A percentile compares a stretch with the other conserved stretches of the same genome.
These are phyloP conservation scores for Ceratobasidium sp. DNA, from an alignment of 1,284 basidiomycete genomes.

Conservation along the genomic window DNA sequence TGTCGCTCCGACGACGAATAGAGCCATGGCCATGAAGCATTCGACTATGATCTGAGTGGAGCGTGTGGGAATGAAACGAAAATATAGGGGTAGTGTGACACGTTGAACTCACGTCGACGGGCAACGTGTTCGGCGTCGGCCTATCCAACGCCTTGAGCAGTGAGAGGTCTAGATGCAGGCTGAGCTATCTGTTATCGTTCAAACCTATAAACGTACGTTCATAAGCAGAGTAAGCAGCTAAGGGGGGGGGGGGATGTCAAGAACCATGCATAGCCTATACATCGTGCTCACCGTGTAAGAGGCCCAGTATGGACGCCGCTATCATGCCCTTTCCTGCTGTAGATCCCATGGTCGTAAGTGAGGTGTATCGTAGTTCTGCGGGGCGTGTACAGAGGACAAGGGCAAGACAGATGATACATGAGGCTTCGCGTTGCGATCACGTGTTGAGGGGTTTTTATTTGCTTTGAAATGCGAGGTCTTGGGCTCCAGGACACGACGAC, in stretches of 20 bases:
- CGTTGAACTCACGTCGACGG: constrained; percentile 64
- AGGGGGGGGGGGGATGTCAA: not conserved
- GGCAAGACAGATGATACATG: constrained; percentile 27
- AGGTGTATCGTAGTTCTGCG: not conserved
- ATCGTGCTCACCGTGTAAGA: constrained; percentile 33
- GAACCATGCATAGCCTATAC: not conserved
- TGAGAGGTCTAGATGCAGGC: constrained; percentile 66
- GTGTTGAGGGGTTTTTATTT: constrained; percentile 40
- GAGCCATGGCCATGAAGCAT: constrained; percentile 68
- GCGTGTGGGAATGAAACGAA: constrained; percentile 8
- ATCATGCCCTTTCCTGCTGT: constrained; percentile 38
- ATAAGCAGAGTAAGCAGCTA: constrained; percentile 67
- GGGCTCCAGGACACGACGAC: constrained; percentile 30
- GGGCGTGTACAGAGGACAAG: constrained; percentile 25
- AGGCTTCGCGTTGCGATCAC: constrained; percentile 29
- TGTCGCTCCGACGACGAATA: constrained; percentile 77
- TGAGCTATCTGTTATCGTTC: constrained; percentile 14
- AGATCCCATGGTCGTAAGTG: constrained; percentile 29
- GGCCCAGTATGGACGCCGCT: constrained; percentile 24
- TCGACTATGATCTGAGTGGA: constrained; percentile 73
- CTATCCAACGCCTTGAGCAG: constrained; percentile 76
- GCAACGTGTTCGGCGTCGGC: constrained; percentile 69
- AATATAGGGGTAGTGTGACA: not conserved
- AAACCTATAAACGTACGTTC: constrained; percentile 65
- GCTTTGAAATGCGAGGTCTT: constrained; percentile 19